phyloP scores from a whole-genome alignment of 805 yeast genomes.

The Metschnikowia gruessii region DNA sequence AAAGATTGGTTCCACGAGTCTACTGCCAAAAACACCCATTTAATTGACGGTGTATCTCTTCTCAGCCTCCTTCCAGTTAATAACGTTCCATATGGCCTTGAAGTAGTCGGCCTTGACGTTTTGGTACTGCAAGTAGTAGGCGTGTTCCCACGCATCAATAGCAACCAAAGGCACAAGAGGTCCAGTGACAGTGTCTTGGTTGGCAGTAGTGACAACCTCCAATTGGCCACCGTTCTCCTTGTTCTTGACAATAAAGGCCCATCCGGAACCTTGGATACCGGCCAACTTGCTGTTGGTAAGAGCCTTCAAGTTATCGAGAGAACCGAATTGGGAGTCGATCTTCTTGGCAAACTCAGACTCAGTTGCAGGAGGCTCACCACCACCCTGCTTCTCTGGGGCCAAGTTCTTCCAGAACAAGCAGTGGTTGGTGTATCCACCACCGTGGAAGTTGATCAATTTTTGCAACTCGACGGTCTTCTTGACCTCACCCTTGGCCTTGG shows the following conservation, averaged over 20 bases:
- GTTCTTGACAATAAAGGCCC: constrained; percentile 51
- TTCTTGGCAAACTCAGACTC: constrained; percentile 36
- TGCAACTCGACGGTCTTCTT: constrained; percentile 42
- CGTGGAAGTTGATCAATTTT: constrained; percentile 47
- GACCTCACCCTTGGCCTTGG: constrained; percentile 39
- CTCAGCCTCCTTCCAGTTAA: constrained; percentile 51
- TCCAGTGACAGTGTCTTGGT: constrained; percentile 48
- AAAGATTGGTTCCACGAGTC: too few relatives aligned
- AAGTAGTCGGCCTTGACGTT: constrained; percentile 50
- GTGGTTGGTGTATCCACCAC: constrained; percentile 52
- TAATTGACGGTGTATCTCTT: constrained; percentile 34
- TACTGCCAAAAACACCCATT: neutral
- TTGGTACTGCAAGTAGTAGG: constrained; percentile 52
- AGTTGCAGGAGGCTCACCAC: constrained; percentile 29
- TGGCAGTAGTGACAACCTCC: constrained; percentile 45
- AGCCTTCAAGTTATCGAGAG: constrained; percentile 41
- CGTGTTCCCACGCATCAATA: constrained; percentile 55
- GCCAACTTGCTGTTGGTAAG: constrained; percentile 43
- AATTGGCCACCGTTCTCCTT: constrained; percentile 41
- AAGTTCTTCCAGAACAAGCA: constrained; percentile 49
- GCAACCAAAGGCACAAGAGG: constrained; percentile 46
- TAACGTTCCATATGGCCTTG: constrained; percentile 50
- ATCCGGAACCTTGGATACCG: constrained; percentile 52
- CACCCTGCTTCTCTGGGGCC: constrained; percentile 44
- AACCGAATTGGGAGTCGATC: constrained; percentile 43